Evolutionary conservation across 306 rosid genomes (phyloP), one percentile per base, ranked within the genome.

Genomic region (Clitoria ternatea): DNA sequence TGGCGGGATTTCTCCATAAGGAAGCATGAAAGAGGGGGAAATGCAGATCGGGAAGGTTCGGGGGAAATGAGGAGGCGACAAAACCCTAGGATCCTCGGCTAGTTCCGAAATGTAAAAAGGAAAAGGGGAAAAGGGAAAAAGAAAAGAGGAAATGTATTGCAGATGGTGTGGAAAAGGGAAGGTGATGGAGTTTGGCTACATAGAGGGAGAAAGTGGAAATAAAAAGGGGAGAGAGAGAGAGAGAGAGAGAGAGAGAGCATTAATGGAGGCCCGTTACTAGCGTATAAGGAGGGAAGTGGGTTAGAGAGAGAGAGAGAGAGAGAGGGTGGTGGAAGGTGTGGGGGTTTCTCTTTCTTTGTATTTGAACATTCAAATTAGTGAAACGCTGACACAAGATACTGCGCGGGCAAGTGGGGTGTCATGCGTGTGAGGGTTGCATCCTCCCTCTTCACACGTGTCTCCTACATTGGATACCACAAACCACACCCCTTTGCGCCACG

Each of bases 341-440:
- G 40, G 69, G 54, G n/a, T n/a, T n/a, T n/a, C n/a, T n/a, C n/a
- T 53, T 66, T 48, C 4, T 2, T 30, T 12, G 7, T 78, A 70
- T 88, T 88, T 88, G 88, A 83, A 88, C 85, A 44, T 88, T 88
- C 89, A 85, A 88, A 85, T 68, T 68, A 77, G 49, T 55, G 49
- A 72, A 37, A 60, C 13, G 45, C 79, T 19, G 69, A 80, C 49
- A 70, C 55, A 1, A 20, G 19, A 32, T 11, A 15, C 67, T 61
- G 77, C 64, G 89, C 92, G 84, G 80, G 85, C 85, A 70, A 70
- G 60, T 62, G 2, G 17, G 11, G 12, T 27, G n/a, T 4, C 15
- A 29, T 37, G 53, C 75, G 54, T 54, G 75, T 70, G 75, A 27
- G 6, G 15, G 1, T 26, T 37, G 1, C 10, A 2, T 37, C 44